Conservation (phyloP, 2,329 filamentous ascomycete genomes). For the Cladophialophora immunda region DNA sequence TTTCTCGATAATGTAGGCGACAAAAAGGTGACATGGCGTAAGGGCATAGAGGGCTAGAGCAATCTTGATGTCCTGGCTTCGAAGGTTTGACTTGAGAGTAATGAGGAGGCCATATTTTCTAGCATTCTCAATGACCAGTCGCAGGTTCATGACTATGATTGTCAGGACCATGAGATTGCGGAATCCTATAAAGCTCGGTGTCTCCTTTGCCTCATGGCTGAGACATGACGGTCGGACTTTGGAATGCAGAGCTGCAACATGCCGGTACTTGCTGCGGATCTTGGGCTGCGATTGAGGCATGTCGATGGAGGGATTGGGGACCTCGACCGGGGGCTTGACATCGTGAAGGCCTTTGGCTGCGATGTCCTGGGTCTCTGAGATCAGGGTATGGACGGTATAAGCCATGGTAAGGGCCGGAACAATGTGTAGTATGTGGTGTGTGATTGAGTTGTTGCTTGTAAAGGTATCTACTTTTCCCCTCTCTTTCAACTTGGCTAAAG, state of each 20-base stretch:
- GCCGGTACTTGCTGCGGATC: slow-evolving; percentile 74
- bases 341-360: slow-evolving; percentile 26
- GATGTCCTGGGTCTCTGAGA: slow-evolving; percentile 33
- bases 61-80: slow-evolving; percentile 76
- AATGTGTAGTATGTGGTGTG: not conserved
- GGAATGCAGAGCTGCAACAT: slow-evolving; percentile 87
- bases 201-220: slow-evolving; percentile 78
- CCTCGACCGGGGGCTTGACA: slow-evolving; percentile 26
- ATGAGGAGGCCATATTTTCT: slow-evolving; percentile 90
- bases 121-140: slow-evolving; percentile 89
- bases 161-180: slow-evolving; percentile 96
- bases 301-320: slow-evolving; percentile 16
- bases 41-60: slow-evolving; percentile 82
- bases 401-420: slow-evolving; percentile 27
- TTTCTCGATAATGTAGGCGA: slow-evolving; percentile 89
- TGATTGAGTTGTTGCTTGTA: slow-evolving; percentile 4
- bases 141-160: slow-evolving; percentile 87
- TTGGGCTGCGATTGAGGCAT: slow-evolving; percentile 20
- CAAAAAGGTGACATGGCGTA: slow-evolving; percentile 88
- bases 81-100: slow-evolving; percentile 87
- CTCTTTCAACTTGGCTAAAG: not conserved
- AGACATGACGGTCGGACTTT: slow-evolving; percentile 77
- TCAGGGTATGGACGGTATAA: slow-evolving; percentile 32
- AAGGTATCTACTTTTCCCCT: not conserved
- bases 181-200: slow-evolving; percentile 91